These are phyloP conservation scores for Mrakia hoshinonis DNA, from an alignment of 768 basidiomycete species.

Conservation along the genomic window DNA sequence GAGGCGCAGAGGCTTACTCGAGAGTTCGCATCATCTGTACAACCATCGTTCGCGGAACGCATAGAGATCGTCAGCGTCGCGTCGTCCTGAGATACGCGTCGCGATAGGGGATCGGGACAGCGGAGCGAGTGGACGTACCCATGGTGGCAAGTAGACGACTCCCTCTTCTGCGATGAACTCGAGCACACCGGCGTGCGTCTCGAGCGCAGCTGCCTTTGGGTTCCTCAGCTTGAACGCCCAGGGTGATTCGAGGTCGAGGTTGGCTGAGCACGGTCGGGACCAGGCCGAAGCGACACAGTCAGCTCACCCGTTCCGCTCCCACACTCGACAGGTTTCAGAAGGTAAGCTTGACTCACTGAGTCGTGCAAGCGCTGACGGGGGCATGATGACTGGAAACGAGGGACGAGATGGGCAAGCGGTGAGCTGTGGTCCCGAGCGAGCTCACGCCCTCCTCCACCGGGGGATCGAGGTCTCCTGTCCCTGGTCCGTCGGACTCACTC, in stretches of 20 bases:
- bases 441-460: neutral
- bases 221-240: conserved; percentile 97
- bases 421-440: neutral
- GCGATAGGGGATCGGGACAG: neutral
- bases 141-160: conserved; percentile 85
- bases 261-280: conserved; percentile 44
- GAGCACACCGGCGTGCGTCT: conserved; percentile 89
- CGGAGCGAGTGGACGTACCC: conserved; percentile 47
- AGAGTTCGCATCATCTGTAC: conserved; percentile 33
- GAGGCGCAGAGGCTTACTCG: conserved; percentile 1
- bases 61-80: neutral
- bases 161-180: conserved; percentile 99
- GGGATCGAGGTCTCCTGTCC: neutral
- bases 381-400: conserved; percentile 97
- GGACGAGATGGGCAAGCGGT: neutral
- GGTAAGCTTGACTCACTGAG: conserved; percentile 47
- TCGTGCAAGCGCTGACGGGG: conserved; percentile 82
- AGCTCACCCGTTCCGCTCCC: neutral
- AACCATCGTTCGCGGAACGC: neutral
- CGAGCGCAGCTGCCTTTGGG: conserved; percentile 70
- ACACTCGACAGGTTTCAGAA: no score
- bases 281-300: neutral
- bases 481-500: conserved; percentile 55
- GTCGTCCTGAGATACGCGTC: neutral
- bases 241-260: conserved; percentile 77